A percentile compares a stretch with the other conserved stretches of the same genome.
These are phyloP conservation scores for Leptodermis oblonga DNA, from an alignment of 257 asterid species.

Conservation along the genomic window DNA sequence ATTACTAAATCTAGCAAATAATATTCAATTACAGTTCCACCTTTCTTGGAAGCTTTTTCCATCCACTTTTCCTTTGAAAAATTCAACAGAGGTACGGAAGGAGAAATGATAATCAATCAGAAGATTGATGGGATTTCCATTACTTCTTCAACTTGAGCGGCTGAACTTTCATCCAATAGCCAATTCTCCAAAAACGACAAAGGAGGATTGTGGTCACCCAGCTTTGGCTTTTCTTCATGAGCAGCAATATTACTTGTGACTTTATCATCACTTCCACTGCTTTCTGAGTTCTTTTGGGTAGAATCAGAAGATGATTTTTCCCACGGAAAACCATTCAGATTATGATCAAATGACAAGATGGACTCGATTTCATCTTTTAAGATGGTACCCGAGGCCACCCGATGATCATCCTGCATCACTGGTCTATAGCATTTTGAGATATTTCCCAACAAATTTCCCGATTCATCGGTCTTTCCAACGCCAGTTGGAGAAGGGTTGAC, in stretches of 20 bases:
- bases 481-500: background rate
- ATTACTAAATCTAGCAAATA: background rate
- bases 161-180: conserved; percentile 69
- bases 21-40: background rate
- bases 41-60: conserved; percentile 5
- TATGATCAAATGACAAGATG: conserved; percentile 36
- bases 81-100: no score
- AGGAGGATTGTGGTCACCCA: conserved; percentile 50
- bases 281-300: conserved; percentile 22
- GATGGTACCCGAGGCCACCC: conserved; percentile 17
- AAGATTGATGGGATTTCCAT: conserved; percentile 67
- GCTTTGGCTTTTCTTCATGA: conserved; percentile 27
- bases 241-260: background rate
- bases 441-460: background rate
- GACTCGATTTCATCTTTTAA: conserved; percentile 37
- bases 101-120: conserved; percentile 19
- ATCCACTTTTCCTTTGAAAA: background rate
- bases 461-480: background rate
- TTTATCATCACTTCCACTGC: conserved; percentile 34
- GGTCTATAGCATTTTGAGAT: conserved; percentile 34
- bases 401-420: background rate
- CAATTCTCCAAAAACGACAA: conserved; percentile 79
- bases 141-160: conserved; percentile 55
- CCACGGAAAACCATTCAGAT: conserved; percentile 23
- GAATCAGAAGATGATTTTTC: conserved; percentile 14